Evolutionary conservation across 2,329 filamentous ascomycete genomes (phyloP).

Genomic region (Xylaria sp.): DNA sequence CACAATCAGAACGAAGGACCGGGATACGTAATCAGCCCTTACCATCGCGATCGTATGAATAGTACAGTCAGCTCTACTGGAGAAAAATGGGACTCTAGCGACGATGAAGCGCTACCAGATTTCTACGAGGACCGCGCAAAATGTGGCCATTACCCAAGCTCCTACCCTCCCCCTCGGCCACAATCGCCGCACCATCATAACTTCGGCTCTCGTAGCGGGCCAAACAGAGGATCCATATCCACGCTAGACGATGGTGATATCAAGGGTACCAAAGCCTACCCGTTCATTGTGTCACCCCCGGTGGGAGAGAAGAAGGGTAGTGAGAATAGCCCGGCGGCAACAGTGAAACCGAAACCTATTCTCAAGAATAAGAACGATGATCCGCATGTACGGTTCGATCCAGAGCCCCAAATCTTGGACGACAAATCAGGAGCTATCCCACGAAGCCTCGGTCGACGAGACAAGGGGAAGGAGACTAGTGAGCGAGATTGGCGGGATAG

Average conservation of each 20-base stretch:
- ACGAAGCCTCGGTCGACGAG: slow-evolving; percentile 44
- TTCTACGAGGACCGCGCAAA: slow-evolving; percentile 18
- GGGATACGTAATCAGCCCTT: slow-evolving; percentile 39
- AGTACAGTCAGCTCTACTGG: slow-evolving; percentile 41
- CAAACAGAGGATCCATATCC: background rate
- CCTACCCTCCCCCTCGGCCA: slow-evolving; percentile 38
- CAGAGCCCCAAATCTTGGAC: slow-evolving; percentile 51
- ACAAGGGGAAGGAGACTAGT: slow-evolving; percentile 24
- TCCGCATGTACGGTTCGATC: slow-evolving; percentile 62
- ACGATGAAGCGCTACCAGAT: slow-evolving; percentile 33
- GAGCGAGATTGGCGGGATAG: slow-evolving; percentile 27
- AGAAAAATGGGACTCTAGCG: slow-evolving; percentile 46
- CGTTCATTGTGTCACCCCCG: slow-evolving; percentile 54
- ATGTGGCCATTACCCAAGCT: slow-evolving; percentile 37
- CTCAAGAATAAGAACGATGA: slow-evolving; percentile 69
- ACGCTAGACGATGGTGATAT: slow-evolving; percentile 38
- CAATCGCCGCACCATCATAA: slow-evolving; percentile 36
- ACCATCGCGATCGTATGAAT: slow-evolving; percentile 37
- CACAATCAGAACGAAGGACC: slow-evolving; percentile 32
- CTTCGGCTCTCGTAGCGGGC: slow-evolving; percentile 16
- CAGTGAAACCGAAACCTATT: slow-evolving; percentile 64
- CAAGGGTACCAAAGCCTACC: slow-evolving; percentile 51
- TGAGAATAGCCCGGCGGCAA: slow-evolving; percentile 48
- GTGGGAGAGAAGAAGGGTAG: slow-evolving; percentile 35
- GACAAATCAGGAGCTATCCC: slow-evolving; percentile 53